Conservation (phyloP, 768 basidiomycete genomes). For the Roridomyces roridus region DNA sequence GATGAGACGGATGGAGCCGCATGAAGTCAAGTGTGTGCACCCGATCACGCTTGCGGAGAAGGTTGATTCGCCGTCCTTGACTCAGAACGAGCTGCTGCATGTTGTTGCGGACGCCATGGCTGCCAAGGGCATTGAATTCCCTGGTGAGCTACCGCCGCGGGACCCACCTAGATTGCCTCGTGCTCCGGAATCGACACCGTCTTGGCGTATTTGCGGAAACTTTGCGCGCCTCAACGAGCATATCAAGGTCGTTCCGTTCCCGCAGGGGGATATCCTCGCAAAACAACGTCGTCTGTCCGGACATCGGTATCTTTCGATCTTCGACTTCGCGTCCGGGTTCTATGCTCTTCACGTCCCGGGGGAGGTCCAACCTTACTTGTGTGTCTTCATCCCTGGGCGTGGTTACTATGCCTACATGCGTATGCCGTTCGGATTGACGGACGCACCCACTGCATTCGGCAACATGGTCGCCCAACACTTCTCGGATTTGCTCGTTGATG, state of each 20-base stretch:
- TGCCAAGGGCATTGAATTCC: constrained; percentile 25
- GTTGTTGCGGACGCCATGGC: constrained; percentile 39
- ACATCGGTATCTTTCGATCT: constrained; percentile 37
- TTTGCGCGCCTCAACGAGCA: constrained; percentile 40
- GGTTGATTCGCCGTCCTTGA: constrained; percentile 23
- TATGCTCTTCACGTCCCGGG: constrained; percentile 26
- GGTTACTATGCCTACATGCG: too few species aligned
- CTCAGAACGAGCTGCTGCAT: constrained; percentile 38
- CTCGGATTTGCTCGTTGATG: constrained; percentile 28
- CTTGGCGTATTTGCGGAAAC: constrained; percentile 46
- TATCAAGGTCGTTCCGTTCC: constrained; percentile 34
- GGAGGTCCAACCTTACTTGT: constrained; percentile 32
- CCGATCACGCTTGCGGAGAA: constrained; percentile 49
- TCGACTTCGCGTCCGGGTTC: constrained; percentile 48
- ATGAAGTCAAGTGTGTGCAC: too few species aligned
- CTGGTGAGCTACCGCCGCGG: constrained; percentile 29
- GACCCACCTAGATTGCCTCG: background rate
- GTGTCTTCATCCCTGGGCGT: too few species aligned
- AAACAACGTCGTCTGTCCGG: constrained; percentile 45
- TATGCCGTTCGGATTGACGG: too few species aligned
- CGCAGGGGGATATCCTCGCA: constrained; percentile 40
- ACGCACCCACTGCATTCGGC: constrained; percentile 41
- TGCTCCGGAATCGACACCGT: constrained; percentile 17
- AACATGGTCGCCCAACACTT: constrained; percentile 31
- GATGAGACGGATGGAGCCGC: constrained; percentile 31